Evolutionary conservation across 1,284 basidiomycete genomes (phyloP).

Genomic region (Rhodofomes roseus): DNA sequence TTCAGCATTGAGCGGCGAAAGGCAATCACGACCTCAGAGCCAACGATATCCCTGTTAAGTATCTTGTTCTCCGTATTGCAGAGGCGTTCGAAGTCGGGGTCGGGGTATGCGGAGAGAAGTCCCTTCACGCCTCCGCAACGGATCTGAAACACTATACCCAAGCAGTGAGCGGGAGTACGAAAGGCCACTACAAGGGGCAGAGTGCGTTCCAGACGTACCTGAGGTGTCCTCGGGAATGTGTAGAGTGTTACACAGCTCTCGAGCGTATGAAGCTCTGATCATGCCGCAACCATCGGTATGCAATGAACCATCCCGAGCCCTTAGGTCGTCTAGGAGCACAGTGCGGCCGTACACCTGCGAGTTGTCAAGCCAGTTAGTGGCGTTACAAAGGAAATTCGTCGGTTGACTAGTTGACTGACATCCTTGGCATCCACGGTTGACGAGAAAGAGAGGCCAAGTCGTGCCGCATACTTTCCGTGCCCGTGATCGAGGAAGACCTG

Average conservation of each 20-base stretch:
- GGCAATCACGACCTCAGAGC: slow-evolving; percentile 6
- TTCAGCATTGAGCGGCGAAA: slow-evolving; percentile 21
- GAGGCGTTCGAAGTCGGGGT: slow-evolving; percentile 12
- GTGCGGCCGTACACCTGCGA: slow-evolving; percentile 11
- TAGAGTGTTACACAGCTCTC: slow-evolving; percentile 10
- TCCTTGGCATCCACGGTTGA: slow-evolving; percentile 18
- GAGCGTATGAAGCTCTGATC: slow-evolving; percentile 19
- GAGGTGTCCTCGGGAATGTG: slow-evolving; percentile 13
- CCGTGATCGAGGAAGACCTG: slow-evolving; percentile 16
- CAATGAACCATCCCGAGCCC: slow-evolving; percentile 16
- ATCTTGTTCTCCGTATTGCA: not conserved
- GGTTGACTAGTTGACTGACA: slow-evolving; percentile 4
- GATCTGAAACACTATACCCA: slow-evolving; percentile 18
- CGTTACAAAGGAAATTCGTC: not conserved
- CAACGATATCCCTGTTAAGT: not conserved
- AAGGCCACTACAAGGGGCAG: not conserved
- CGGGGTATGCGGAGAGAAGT: slow-evolving; percentile 18
- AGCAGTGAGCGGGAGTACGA: not conserved
- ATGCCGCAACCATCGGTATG: slow-evolving; percentile 22
- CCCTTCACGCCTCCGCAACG: slow-evolving; percentile 21
- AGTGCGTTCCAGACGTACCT: too few relatives aligned
- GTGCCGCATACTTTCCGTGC: slow-evolving; percentile 22
- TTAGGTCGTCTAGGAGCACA: slow-evolving; percentile 11
- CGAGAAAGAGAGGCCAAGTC: slow-evolving; percentile 22
- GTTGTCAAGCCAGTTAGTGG: too few relatives aligned